These are phyloP conservation scores for Candida nanaspora DNA, from an alignment of 805 yeast species.

Conservation along the genomic window DNA sequence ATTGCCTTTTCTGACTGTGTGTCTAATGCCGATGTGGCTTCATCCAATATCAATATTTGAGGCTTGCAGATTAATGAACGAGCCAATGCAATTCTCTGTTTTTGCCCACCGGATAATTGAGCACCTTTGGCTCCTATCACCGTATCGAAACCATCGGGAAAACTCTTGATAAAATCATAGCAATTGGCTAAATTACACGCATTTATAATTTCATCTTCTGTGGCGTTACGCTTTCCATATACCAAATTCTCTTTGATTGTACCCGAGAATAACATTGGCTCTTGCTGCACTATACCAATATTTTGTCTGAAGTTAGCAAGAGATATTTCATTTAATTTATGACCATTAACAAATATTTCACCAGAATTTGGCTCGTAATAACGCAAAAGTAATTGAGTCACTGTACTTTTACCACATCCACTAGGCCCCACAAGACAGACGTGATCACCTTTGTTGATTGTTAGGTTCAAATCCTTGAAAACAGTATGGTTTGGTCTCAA, in stretches of 20 bases:
- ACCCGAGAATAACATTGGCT: slow-evolving; percentile 84
- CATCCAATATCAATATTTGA: slow-evolving; percentile 76
- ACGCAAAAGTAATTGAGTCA: slow-evolving; percentile 69
- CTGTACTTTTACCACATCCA: slow-evolving; percentile 92
- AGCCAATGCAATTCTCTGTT: slow-evolving; percentile 87
- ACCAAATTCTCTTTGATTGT: slow-evolving; percentile 75
- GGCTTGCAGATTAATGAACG: slow-evolving; percentile 79
- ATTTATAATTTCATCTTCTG: slow-evolving; percentile 48
- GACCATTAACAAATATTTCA: slow-evolving; percentile 53
- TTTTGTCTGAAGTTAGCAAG: slow-evolving; percentile 65
- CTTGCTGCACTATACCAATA: slow-evolving; percentile 90
- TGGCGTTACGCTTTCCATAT: slow-evolving; percentile 62
- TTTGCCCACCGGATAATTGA: slow-evolving; percentile 91
- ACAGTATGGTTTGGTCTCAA: slow-evolving; percentile 69
- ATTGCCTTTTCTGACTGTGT: slow-evolving; percentile 83
- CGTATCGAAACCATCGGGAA: slow-evolving; percentile 81
- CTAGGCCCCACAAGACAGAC: slow-evolving; percentile 95
- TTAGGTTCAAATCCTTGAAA: slow-evolving; percentile 53
- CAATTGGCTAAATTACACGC: slow-evolving; percentile 75
- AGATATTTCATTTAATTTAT: slow-evolving; percentile 55
- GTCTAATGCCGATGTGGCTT: slow-evolving; percentile 92
- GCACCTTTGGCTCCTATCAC: slow-evolving; percentile 81
- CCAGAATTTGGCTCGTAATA: slow-evolving; percentile 79
- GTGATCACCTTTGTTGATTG: slow-evolving; percentile 73
- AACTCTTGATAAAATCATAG: slow-evolving; percentile 53